phyloP scores from a whole-genome alignment of 805 yeast species.

The Yamadazyma paraphyllophila region DNA sequence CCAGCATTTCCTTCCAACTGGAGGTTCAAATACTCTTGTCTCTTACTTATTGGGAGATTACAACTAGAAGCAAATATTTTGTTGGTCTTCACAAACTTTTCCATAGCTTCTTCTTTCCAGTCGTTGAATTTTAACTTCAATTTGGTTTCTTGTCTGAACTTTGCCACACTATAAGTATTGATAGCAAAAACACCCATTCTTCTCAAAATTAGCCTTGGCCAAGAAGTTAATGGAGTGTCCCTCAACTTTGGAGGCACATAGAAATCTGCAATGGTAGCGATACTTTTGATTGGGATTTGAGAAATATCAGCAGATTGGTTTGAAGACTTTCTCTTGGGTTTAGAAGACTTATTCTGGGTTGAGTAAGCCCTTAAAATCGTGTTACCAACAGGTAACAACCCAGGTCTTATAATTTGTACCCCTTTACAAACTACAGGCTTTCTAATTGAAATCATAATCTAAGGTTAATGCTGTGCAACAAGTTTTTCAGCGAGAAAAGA shows the following conservation, averaged over 20 bases:
- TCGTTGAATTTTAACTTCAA: constrained; percentile 57
- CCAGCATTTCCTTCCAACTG: constrained; percentile 38
- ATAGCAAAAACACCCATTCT: constrained; percentile 65
- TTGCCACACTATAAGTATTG: constrained; percentile 56
- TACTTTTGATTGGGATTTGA: constrained; percentile 36
- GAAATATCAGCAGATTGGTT: constrained; percentile 28
- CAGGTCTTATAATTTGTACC: not conserved
- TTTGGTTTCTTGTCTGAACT: constrained; percentile 43
- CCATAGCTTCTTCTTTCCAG: constrained; percentile 87
- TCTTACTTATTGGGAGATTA: constrained; percentile 24
- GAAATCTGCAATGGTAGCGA: constrained; percentile 43
- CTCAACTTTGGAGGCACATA: constrained; percentile 39
- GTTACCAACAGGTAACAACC: not conserved
- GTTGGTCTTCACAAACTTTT: constrained; percentile 73
- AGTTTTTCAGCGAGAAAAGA: constrained; percentile 6
- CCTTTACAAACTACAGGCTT: not conserved
- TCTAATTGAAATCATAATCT: constrained; percentile 1
- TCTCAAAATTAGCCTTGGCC: constrained; percentile 52
- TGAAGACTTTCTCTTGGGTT: constrained; percentile 1
- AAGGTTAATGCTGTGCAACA: not conserved
- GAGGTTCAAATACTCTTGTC: constrained; percentile 45
- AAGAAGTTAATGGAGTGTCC: constrained; percentile 28
- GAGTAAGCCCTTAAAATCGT: constrained; percentile 1
- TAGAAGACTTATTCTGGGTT: not conserved
- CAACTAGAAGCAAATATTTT: constrained; percentile 68